These are phyloP conservation scores for Colletotrichum sp. DNA, from an alignment of 2,329 filamentous ascomycete species.

Conservation along the genomic window DNA sequence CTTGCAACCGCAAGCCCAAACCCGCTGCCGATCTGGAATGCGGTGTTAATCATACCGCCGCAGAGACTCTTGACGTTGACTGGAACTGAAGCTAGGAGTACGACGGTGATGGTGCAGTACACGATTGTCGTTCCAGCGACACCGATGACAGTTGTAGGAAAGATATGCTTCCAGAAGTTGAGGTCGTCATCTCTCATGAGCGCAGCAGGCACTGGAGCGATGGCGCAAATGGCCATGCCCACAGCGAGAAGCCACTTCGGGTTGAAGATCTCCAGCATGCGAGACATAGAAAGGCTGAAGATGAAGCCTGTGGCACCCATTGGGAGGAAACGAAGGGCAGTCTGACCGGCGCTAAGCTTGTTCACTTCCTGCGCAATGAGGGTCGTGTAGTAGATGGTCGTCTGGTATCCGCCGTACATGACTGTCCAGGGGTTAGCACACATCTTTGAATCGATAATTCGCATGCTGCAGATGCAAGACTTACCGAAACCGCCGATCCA, in stretches of 20 bases:
- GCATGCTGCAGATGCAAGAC: neutral
- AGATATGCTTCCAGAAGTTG: conserved; percentile 16
- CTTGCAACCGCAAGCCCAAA: conserved; percentile 4
- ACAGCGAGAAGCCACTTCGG: neutral
- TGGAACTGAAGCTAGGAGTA: conserved; percentile 7
- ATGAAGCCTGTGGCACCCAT: conserved; percentile 13
- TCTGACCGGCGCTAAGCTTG: conserved; percentile 6
- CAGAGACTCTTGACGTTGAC: conserved; percentile 19
- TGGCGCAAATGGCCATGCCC: conserved; percentile 8
- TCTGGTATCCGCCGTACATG: conserved; percentile 17
- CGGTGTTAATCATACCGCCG: conserved; percentile 15
- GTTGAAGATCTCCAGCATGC: conserved; percentile 15
- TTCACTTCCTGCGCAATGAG: conserved; percentile 15
- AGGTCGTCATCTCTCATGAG: conserved; percentile 8
- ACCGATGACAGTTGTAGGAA: conserved; percentile 10
- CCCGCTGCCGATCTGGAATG: conserved; percentile 14
- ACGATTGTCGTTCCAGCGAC: conserved; percentile 12
- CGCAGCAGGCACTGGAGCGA: conserved; percentile 6
- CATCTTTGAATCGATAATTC: neutral
- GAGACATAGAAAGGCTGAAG: conserved; percentile 16
- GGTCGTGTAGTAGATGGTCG: conserved; percentile 15
- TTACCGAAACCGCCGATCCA: conserved; percentile 45
- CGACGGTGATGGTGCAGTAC: conserved; percentile 18
- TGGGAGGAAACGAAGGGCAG: conserved; percentile 7
- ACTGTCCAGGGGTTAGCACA: neutral